Evolutionary conservation across 148 eudicot genomes (phyloP), one percentile per base, ranked within the genome.

Genomic region (Euryodendron excelsum): DNA sequence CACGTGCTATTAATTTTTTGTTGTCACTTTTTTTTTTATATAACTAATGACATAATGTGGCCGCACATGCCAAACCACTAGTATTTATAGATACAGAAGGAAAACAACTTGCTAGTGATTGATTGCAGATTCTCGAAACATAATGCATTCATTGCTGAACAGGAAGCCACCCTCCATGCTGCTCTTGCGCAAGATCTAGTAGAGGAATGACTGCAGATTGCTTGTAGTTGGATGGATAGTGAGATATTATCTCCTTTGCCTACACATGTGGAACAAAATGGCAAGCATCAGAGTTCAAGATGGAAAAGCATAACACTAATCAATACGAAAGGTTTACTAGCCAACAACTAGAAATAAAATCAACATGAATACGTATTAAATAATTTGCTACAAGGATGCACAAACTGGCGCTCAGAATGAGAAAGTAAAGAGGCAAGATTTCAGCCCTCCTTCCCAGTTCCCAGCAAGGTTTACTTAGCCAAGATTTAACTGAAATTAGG

Each of bases 111-210:
- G 48, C 73, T 14, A 77, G 50, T 33, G 62, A 37, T 34, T 50
- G 41, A 47, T 45, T 23, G 44, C 47, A 45, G 56, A 47, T 21
- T 72, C 65, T 11, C 9, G 63, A 80, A 56, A 88, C 91, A 74
- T 89, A 96, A 98, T 87, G 91, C 98, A 82, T 96, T 92, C 98
- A 96, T 96, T 50, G 99, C 98, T 72, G 99, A 96, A 96, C 99
- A 80, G 99, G 88, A 77, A 96, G 97, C 99, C 99, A 96, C 18
- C 99, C 99, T 77, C 98, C 97, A 84, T 96, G 91, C 76, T 93
- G 98, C 78, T 96, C 98, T 84, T 96, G 99, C 30, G 98, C 99
- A 82, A 96, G 93, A 88, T 96, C 99, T 64, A 96, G 87, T 88
- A 96, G 79, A 50, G 98, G 99, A 80, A 96, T 96, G 76, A 93